Conservation (phyloP, 2,329 filamentous ascomycete genomes). For the Penicillium fuscoglaucum region DNA sequence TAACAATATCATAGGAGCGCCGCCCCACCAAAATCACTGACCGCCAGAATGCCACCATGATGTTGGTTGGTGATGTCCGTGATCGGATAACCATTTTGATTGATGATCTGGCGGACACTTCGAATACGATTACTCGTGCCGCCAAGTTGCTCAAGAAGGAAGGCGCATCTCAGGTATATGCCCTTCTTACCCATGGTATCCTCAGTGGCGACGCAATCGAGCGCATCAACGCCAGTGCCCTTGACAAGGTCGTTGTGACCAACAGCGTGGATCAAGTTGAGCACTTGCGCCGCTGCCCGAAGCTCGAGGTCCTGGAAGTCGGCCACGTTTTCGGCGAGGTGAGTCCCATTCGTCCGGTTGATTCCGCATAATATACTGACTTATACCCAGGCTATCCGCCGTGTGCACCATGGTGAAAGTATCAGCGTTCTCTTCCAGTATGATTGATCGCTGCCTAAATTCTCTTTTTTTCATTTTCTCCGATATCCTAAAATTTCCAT, state of each 20-base stretch:
- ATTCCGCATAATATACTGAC: slow-evolving; percentile 21
- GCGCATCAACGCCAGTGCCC: slow-evolving; percentile 85
- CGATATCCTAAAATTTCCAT: slow-evolving; percentile 10
- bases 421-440: slow-evolving; percentile 94
- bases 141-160: slow-evolving; percentile 97
- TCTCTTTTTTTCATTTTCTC: slow-evolving; percentile 5
- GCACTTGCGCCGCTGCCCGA: slow-evolving; percentile 73
- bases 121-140: slow-evolving; percentile 93
- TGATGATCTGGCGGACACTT: slow-evolving; percentile 93
- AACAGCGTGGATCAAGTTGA: slow-evolving; percentile 91
- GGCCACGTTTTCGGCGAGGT: slow-evolving; percentile 87
- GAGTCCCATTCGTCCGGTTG: slow-evolving; percentile 25
- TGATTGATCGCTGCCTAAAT: slow-evolving; percentile 52
- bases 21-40: slow-evolving; percentile 84
- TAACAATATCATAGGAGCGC: slow-evolving; percentile 64
- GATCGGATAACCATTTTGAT: slow-evolving; percentile 84
- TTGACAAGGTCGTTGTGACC: slow-evolving; percentile 93
- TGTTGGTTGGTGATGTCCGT: slow-evolving; percentile 84
- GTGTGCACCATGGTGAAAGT: slow-evolving; percentile 96
- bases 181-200: slow-evolving; percentile 90
- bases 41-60: slow-evolving; percentile 80
- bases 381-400: slow-evolving; percentile 69
- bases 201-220: slow-evolving; percentile 93
- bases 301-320: slow-evolving; percentile 89
- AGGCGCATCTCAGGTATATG: slow-evolving; percentile 83